Evolutionary conservation across 371 early-diverging fungal species (phyloP).

Genomic region (Choanephora cucurbitarum): DNA sequence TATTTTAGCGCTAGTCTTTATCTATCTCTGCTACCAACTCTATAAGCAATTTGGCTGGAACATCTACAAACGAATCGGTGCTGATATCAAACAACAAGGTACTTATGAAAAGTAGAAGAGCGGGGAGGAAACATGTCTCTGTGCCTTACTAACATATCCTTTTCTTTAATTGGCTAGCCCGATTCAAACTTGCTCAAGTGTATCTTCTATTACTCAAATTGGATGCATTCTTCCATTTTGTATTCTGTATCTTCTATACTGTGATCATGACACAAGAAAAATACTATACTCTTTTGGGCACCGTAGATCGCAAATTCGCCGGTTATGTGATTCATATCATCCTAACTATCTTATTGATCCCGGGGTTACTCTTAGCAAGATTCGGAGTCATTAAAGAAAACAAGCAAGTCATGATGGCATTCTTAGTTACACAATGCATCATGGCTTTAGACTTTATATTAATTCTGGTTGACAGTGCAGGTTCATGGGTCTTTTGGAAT

Average conservation of each 20-base stretch:
- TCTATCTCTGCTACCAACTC: slow-evolving; percentile 31
- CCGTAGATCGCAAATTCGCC: slow-evolving; percentile 17
- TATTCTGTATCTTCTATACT: slow-evolving; percentile 48
- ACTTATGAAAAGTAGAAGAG: background rate
- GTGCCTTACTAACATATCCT: background rate
- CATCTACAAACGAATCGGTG: slow-evolving; percentile 48
- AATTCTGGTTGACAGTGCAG: slow-evolving; percentile 42
- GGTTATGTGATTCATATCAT: slow-evolving; percentile 46
- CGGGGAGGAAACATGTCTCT: background rate
- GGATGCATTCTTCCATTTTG: slow-evolving; percentile 52
- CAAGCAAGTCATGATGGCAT: slow-evolving; percentile 33
- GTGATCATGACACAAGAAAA: slow-evolving; percentile 49
- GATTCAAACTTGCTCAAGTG: slow-evolving; percentile 39
- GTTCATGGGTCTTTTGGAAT: slow-evolving; percentile 53
- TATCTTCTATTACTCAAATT: slow-evolving; percentile 43
- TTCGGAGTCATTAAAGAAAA: slow-evolving; percentile 38
- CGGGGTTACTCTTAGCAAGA: slow-evolving; percentile 41
- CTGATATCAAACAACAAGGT: slow-evolving; percentile 46
- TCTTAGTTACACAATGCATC: slow-evolving; percentile 33
- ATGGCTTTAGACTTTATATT: slow-evolving; percentile 44
- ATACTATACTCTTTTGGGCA: slow-evolving; percentile 26
- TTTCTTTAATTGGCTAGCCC: slow-evolving; percentile 18
- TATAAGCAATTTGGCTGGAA: slow-evolving; percentile 51
- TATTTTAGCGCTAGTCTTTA: slow-evolving; percentile 30
- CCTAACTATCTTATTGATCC: slow-evolving; percentile 38